Conservation (phyloP, 805 yeast genomes). For the Zygosaccharomyces pseudorouxii region DNA sequence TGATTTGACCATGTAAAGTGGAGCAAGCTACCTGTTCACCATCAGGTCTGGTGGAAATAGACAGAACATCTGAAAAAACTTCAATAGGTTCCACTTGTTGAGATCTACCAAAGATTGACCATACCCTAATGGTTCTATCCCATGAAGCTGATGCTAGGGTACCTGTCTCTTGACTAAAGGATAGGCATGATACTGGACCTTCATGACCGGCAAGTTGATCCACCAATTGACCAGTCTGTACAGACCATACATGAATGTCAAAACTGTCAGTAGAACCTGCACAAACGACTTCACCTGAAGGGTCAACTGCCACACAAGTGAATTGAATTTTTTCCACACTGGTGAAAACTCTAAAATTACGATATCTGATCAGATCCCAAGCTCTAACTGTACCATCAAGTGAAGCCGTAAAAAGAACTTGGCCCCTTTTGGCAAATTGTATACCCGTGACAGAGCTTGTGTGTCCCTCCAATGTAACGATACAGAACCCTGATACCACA, state of each 20-base stretch:
- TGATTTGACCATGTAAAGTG: constrained; percentile 81
- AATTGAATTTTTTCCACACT: constrained; percentile 87
- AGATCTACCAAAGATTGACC: constrained; percentile 87
- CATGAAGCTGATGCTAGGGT: constrained; percentile 88
- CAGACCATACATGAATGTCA: constrained; percentile 95
- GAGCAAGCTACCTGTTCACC: constrained; percentile 86
- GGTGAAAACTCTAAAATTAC: constrained; percentile 92
- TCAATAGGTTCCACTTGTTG: constrained; percentile 89
- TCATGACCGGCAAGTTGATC: constrained; percentile 90
- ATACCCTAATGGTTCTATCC: constrained; percentile 91
- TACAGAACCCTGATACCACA: constrained; percentile 82
- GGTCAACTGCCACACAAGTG: constrained; percentile 86
- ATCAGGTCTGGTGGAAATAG: constrained; percentile 84
- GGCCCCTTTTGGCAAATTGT: constrained; percentile 82
- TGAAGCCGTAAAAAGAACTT: constrained; percentile 85
- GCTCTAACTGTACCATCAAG: constrained; percentile 96
- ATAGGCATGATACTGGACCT: constrained; percentile 86
- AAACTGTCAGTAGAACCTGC: constrained; percentile 90
- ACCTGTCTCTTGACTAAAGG: constrained; percentile 76
- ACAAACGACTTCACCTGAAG: constrained; percentile 93
- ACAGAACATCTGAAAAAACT: constrained; percentile 75
- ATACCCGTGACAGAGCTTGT: constrained; percentile 83
- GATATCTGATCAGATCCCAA: constrained; percentile 88
- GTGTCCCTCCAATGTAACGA: constrained; percentile 89
- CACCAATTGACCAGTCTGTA: constrained; percentile 86